Percentiles rank a stretch among this genome's conserved stretches.
Conservation (phyloP, 331 rosid species). For the Malus hybrid region DNA sequence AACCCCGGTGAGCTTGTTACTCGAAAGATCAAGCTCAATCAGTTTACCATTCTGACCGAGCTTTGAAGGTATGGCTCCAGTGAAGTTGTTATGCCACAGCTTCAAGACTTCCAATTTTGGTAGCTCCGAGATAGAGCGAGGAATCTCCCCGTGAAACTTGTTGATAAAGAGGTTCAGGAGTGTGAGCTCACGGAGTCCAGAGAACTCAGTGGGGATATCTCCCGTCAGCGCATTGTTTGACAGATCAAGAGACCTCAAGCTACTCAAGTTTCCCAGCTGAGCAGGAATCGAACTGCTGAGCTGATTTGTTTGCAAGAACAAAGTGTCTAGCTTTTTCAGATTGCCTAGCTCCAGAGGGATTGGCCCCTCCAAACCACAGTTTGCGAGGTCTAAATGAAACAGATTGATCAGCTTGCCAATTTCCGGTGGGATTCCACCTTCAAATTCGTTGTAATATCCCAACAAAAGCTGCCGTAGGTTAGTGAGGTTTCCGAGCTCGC, state of each 20-base stretch:
- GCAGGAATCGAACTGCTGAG: constrained; percentile 63
- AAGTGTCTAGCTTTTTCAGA: constrained; percentile 52
- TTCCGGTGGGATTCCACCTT: constrained; percentile 64
- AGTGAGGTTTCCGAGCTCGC: constrained; percentile 65
- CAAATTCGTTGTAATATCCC: constrained; percentile 69
- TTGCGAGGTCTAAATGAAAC: constrained; percentile 63
- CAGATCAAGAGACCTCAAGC: constrained; percentile 57
- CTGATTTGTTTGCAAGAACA: constrained; percentile 74
- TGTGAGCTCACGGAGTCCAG: constrained; percentile 52
- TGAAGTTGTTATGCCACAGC: constrained; percentile 84
- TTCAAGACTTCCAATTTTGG: constrained; percentile 57
- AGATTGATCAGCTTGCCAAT: constrained; percentile 58
- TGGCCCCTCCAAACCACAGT: constrained; percentile 59
- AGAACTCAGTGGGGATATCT: constrained; percentile 63
- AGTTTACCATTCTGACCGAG: constrained; percentile 72
- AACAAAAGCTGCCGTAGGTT: constrained; percentile 48
- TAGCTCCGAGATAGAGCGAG: constrained; percentile 53
- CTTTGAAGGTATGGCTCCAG: constrained; percentile 61
- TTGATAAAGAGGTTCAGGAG: constrained; percentile 79
- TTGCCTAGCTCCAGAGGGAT: constrained; percentile 77
- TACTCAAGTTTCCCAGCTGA: constrained; percentile 57
- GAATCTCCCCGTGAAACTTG: constrained; percentile 79
- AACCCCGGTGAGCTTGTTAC: constrained; percentile 78
- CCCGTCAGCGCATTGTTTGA: constrained; percentile 82
- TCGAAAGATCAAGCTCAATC: constrained; percentile 65